Base-by-base conservation (phyloP, 2,329 filamentous ascomycete genomes). In the Lachnellula arida region DNA sequence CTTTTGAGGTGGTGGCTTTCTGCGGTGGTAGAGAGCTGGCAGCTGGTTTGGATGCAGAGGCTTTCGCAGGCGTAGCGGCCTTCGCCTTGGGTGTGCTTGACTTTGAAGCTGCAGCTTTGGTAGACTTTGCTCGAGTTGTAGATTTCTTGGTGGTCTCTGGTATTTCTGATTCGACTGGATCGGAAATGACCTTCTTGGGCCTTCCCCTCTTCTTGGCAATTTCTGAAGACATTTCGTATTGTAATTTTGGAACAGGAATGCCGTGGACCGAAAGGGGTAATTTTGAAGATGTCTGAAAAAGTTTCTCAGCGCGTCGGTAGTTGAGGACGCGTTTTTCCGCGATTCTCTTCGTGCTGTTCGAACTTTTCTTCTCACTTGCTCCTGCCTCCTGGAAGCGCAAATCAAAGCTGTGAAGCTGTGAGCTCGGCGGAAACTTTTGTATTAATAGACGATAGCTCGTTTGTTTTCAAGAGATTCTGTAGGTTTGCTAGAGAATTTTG, bases 171-270 rank as follows among this genome's bases (percentile, higher is more conserved):
- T 61, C 62, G 11, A 64, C 42, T 8, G 57, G 34, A n/a, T 65
- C 65, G n/a, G 57, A 39, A 35, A 64, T 58, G 40, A 65, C 58
- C 61, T 69, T 69, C 58, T 63, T 65, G 1, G 67, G 65, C 51
- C 65, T 60, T 14, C 65, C 67, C 49, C 66, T 63, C 55, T 68
- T 68, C 57, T 66, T 67, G 6, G 60, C 63, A 17, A 62, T 56
- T 52, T 65, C 63, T 46, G 64, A 52, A 53, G 63, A 65, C 61
- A 66, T 65, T 19, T 14, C 60, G 35, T 19, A 12, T 14, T 3
- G 48, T 25, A 48, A 46, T 51, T 49, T 47, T 25, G 25, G 23
- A 35, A 17, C 23, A 35, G 49, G 14, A 34, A 22, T 34, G 12
- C 9, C 23, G 43, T 44, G 17, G 44, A 22, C 35, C 8, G 39